Evolutionary conservation across 148 eudicot genomes (phyloP).

Genomic region (Agrostemma githago): DNA sequence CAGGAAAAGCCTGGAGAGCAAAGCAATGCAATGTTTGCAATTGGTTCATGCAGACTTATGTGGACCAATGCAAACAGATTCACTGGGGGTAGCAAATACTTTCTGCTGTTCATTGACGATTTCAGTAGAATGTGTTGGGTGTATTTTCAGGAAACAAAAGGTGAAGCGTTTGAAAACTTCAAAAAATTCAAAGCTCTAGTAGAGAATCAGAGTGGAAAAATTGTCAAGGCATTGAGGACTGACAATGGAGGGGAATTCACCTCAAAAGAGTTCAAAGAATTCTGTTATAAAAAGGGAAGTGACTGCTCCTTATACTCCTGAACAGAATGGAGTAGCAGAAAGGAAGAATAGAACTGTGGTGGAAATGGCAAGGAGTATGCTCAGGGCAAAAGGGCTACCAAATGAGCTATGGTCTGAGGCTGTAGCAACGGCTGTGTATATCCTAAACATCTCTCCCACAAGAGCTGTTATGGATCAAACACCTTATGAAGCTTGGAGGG

Average conservation of each 20-base stretch:
- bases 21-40: neutral
- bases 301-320: no score
- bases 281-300: neutral
- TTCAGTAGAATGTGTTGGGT: conserved; percentile 1
- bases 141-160: neutral
- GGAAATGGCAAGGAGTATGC: no score
- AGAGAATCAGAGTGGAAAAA: neutral
- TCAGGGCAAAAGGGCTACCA: neutral
- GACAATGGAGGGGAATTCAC: neutral
- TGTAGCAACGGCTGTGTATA: neutral
- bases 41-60: conserved; percentile 9
- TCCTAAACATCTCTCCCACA: neutral
- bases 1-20: conserved; percentile 9
- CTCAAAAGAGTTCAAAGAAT: neutral
- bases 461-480: no score
- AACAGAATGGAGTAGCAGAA: no score
- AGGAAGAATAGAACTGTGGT: no score
- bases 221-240: neutral
- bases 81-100: no score
- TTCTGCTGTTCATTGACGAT: neutral
- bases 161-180: no score
- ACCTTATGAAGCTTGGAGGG: neutral
- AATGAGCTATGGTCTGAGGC: no score
- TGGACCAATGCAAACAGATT: conserved; percentile 1
- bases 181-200: neutral